phyloP scores from a whole-genome alignment of 768 basidiomycete species.

The Agrocybe pediades region DNA sequence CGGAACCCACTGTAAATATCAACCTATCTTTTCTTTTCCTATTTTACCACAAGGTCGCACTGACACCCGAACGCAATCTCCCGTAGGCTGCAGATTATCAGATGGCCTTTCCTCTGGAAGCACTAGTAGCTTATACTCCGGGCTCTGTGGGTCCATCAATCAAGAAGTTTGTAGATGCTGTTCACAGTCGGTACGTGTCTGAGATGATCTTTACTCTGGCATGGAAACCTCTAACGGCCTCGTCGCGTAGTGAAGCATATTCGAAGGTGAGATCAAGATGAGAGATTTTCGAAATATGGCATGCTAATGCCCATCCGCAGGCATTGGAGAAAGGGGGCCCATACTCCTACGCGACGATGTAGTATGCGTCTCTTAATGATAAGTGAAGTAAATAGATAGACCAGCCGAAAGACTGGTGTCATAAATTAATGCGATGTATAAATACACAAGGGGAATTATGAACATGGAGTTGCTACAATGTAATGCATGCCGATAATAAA shows the following conservation, averaged over 20 bases:
- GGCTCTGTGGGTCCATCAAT: constrained; percentile 19
- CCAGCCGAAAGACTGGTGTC: background rate
- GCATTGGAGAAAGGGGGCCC: constrained; percentile 33
- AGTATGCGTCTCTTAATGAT: too few species aligned
- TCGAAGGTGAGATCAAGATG: constrained; percentile 3
- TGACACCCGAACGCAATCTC: background rate
- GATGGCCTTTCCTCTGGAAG: constrained; percentile 28
- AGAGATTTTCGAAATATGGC: background rate
- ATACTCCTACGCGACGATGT: constrained; percentile 29
- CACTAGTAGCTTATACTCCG: constrained; percentile 15
- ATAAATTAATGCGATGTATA: constrained; percentile 17
- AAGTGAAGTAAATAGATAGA: too few species aligned
- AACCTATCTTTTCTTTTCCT: too few species aligned
- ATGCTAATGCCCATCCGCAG: constrained; percentile 9
- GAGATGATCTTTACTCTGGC: background rate
- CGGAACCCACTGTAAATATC: constrained; percentile 15
- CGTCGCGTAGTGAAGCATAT: constrained; percentile 3
- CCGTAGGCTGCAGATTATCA: constrained; percentile 25
- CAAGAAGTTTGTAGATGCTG: constrained; percentile 21
- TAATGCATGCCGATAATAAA: constrained; percentile 2
- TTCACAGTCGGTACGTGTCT: constrained; percentile 22
- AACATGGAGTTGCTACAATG: constrained; percentile 6
- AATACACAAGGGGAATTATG: constrained; percentile 18
- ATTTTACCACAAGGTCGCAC: background rate
- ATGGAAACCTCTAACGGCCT: background rate